phyloP scores from a whole-genome alignment of 345 rosid genomes.

The Brassica incana region DNA sequence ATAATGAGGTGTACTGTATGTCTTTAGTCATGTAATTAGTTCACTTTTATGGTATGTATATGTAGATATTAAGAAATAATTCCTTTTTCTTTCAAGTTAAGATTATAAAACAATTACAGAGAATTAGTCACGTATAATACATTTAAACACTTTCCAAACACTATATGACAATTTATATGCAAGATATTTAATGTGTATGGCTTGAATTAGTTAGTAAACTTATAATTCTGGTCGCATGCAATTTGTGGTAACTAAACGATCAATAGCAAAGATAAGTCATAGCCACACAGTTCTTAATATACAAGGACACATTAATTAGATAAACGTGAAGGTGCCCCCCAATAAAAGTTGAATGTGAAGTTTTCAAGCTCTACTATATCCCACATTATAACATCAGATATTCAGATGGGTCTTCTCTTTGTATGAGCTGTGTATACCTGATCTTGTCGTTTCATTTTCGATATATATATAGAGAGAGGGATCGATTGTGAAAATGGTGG shows the following conservation, averaged over 20 bases:
- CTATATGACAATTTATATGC: neutral
- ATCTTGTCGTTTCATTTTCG: neutral
- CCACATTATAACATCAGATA: neutral
- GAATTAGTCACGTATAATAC: neutral
- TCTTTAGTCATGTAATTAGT: too few species aligned
- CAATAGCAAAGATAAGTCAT: neutral
- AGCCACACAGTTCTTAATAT: neutral
- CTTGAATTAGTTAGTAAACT: neutral
- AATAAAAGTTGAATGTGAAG: conserved; percentile 2
- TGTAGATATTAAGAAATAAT: too few species aligned
- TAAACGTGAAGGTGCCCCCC: conserved; percentile 2
- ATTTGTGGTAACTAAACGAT: neutral
- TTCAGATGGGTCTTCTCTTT: neutral
- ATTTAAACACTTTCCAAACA: neutral
- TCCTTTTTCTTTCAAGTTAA: too few species aligned
- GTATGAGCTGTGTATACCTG: neutral
- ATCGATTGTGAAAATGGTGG: conserved; percentile 24
- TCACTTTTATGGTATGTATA: too few species aligned
- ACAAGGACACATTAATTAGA: conserved; percentile 15
- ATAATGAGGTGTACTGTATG: too few species aligned
- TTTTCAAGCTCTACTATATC: neutral
- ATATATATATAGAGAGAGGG: neutral
- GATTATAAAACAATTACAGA: neutral
- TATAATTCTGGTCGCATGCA: neutral
- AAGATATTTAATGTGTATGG: neutral